Evolutionary conservation across 345 rosid genomes (phyloP).

Genomic region (Melastoma malabathricum): DNA sequence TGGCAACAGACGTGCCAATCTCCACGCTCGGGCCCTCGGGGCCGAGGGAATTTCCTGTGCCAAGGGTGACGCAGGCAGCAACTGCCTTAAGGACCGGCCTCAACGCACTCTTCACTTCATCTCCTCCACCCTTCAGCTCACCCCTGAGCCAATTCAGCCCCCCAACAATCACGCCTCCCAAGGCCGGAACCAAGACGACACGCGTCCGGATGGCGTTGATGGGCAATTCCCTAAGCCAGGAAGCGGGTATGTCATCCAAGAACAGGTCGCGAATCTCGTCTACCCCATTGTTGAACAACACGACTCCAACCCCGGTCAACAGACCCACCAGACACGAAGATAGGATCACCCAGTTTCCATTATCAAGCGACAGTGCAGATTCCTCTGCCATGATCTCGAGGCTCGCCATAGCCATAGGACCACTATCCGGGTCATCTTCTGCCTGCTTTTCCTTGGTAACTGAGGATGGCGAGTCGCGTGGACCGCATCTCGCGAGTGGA

Average conservation of each 20-base stretch:
- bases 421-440: too few relatives aligned
- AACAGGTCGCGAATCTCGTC: conserved; percentile 68
- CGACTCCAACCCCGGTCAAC: conserved; percentile 67
- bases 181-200: conserved; percentile 54
- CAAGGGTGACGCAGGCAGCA: conserved; percentile 81
- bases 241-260: conserved; percentile 93
- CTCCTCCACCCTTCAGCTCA: conserved; percentile 8
- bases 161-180: conserved; percentile 65
- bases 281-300: conserved; percentile 53
- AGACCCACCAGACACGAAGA: conserved; percentile 69
- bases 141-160: conserved; percentile 32
- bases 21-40: conserved; percentile 97
- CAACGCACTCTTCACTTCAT: conserved; percentile 22
- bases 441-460: too few relatives aligned
- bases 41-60: conserved; percentile 86
- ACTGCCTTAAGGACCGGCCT: conserved; percentile 54
- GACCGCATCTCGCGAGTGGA: too few relatives aligned
- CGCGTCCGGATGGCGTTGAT: conserved; percentile 43
- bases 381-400: neutral
- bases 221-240: conserved; percentile 72
- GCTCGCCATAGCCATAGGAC: too few relatives aligned
- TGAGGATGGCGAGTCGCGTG: too few relatives aligned
- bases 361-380: conserved; percentile 1
- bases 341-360: conserved; percentile 21
- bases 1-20: conserved; percentile 79